These are phyloP conservation scores for Picocystis sp. DNA, from an alignment of 163 green algal species.

Conservation along the genomic window DNA sequence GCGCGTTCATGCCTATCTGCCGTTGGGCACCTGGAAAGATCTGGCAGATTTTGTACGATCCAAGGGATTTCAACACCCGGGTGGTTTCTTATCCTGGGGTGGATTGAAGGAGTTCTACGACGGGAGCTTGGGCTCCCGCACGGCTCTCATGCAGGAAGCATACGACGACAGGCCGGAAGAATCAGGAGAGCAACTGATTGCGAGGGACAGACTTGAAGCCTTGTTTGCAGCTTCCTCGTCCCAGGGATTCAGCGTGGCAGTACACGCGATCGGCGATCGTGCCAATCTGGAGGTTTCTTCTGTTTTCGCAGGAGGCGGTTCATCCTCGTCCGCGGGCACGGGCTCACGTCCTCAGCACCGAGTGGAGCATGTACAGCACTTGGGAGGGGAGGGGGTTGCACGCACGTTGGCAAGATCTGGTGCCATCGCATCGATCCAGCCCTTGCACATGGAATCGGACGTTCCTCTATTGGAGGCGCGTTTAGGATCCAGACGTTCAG, in stretches of 20 bases:
- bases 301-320: conserved; percentile 16
- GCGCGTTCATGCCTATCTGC: conserved; percentile 29
- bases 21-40: conserved; percentile 28
- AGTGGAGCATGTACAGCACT: conserved; percentile 28
- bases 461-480: conserved; percentile 19
- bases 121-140: conserved; percentile 41
- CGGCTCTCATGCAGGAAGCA: conserved; percentile 39
- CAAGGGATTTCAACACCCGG: conserved; percentile 20
- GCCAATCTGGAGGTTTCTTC: conserved; percentile 45
- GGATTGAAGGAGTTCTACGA: conserved; percentile 60
- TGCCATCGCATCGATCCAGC: conserved; percentile 35
- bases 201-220: not conserved
- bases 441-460: conserved; percentile 47
- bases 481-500: conserved; percentile 14
- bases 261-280: conserved; percentile 59
- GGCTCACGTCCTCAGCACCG: not conserved
- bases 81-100: conserved; percentile 37
- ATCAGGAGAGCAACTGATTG: not conserved
- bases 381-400: conserved; percentile 11
- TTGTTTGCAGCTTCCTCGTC: not conserved
- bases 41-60: conserved; percentile 18
- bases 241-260: conserved; percentile 20
- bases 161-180: conserved; percentile 20
- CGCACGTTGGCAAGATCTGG: conserved; percentile 11
- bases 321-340: not conserved